A percentile compares a stretch with the other conserved stretches of the same genome.
Evolutionary conservation across 345 rosid genomes (phyloP).

Genomic region (Arabidopsis arenosa): DNA sequence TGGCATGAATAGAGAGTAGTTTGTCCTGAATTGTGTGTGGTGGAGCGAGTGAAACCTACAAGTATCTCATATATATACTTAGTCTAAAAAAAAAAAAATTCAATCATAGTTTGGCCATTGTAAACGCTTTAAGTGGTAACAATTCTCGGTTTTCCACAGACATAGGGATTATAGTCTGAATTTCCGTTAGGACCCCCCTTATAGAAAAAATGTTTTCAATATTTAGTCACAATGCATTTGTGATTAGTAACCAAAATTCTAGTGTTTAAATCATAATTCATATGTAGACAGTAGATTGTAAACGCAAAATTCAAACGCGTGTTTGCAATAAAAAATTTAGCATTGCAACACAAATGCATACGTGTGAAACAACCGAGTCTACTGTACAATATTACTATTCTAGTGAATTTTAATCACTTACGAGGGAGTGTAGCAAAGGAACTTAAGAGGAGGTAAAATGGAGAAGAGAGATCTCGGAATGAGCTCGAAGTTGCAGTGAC

Average conservation of each 20-base stretch:
- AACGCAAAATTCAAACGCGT: neutral
- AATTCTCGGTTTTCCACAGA: no score
- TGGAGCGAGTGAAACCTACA: constrained; percentile 59
- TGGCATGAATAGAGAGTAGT: constrained; percentile 63
- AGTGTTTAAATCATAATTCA: neutral
- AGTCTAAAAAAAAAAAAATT: neutral
- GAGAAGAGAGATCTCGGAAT: constrained; percentile 62
- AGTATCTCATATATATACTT: neutral
- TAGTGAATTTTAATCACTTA: constrained; percentile 17
- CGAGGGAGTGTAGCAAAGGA: constrained; percentile 66
- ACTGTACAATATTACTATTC: neutral
- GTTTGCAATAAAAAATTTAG: neutral
- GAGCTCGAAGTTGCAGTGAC: constrained; percentile 89
- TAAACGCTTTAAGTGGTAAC: neutral
- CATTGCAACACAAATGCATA: no score
- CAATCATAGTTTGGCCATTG: neutral
- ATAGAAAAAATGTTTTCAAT: neutral
- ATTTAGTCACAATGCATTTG: neutral
- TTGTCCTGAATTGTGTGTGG: constrained; percentile 59
- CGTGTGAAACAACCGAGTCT: no score
- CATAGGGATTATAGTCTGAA: no score
- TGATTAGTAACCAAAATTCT: neutral
- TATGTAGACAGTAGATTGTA: neutral
- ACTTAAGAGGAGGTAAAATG: constrained; percentile 71
- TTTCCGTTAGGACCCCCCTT: no score